Evolutionary conservation across 306 rosid genomes (phyloP).

Genomic region (Inga leiocalycina): DNA sequence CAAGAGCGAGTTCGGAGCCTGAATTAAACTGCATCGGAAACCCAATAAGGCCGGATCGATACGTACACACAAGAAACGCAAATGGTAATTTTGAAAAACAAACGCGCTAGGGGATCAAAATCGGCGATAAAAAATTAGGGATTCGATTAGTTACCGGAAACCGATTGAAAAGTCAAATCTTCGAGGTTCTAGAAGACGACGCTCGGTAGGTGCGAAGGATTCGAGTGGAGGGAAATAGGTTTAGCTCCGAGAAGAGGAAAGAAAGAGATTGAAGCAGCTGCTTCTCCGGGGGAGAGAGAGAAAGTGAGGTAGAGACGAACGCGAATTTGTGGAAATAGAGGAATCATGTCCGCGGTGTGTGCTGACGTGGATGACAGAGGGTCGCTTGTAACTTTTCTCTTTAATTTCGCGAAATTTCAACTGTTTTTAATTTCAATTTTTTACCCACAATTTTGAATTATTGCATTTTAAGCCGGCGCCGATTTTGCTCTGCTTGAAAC

Average conservation of each 20-base stretch:
- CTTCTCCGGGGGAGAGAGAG: slow-evolving; percentile 39
- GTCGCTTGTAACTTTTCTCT: slow-evolving; percentile 15
- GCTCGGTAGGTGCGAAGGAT: slow-evolving; percentile 20
- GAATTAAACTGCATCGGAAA: neutral
- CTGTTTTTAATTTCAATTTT: neutral
- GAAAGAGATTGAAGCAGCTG: slow-evolving; percentile 20
- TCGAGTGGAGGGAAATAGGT: slow-evolving; percentile 20
- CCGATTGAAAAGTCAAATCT: slow-evolving; percentile 19
- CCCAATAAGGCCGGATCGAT: slow-evolving; percentile 23
- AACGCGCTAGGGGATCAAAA: slow-evolving; percentile 26
- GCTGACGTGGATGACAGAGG: slow-evolving; percentile 46
- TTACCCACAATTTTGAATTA: neutral
- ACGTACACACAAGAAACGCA: neutral
- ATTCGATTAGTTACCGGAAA: slow-evolving; percentile 37
- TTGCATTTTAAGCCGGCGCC: slow-evolving; percentile 35
- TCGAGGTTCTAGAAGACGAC: slow-evolving; percentile 12
- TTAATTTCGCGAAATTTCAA: neutral
- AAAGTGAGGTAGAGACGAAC: slow-evolving; percentile 20
- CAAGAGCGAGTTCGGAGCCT: neutral
- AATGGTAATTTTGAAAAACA: neutral
- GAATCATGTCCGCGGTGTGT: neutral
- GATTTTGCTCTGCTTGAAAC: slow-evolving; percentile 35
- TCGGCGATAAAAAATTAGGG: slow-evolving; percentile 31
- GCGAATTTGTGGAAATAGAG: neutral
- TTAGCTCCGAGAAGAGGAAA: slow-evolving; percentile 9